Evolutionary conservation across 2,329 filamentous ascomycete genomes (phyloP), one percentile per base, ranked within the genome.

Genomic region (Hysterium pulicare): DNA sequence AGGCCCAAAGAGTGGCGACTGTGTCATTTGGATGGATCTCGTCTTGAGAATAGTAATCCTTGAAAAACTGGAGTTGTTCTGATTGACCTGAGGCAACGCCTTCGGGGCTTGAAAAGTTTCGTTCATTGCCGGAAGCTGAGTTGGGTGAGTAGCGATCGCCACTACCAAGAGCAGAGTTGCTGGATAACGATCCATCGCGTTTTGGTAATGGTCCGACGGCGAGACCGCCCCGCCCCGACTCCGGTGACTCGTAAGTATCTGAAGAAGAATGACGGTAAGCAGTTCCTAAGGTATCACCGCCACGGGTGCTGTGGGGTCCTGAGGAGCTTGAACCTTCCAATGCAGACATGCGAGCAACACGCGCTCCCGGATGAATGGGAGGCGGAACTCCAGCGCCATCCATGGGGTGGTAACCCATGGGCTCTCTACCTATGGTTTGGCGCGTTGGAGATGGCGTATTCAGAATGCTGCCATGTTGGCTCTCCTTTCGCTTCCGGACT

Each of bases 11-110:
- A 2, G 90, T 88, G 11, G 93, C 81, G 32, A 98, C 91, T 45
- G 86, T 85, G 58, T 97, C 90, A 43, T 87, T 86, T 0, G 91
- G 87, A 57, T 91, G 88, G 44, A 98, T 95, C 57, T 97, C 90
- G 57, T 97, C 93, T 55, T 91, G 85, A 2, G 91, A 97, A 64
- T 98, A 98, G 69, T 98, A 98, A 67, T 98, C 93, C 63, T 95
- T 95, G 81, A 98, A 98, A 62, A 90, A 95, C 3, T 87, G 84
- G 41, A 98, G 73, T 66, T 97, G 93, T 68, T 98, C 93, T 1
- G 91, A 97, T 64, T 96, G 90, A 46, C 91, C 89, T 57, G 90
- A 95, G 19, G 83, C 81, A 47, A 91, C 71, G 20, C 85, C 90
- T 57, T 86, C 86, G 0, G 89, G 89, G 3, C 90, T 96, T 3